Percentiles rank a stretch among this genome's conserved stretches.
phyloP scores from a whole-genome alignment of 306 rosid species.

The Cucumis melo region DNA sequence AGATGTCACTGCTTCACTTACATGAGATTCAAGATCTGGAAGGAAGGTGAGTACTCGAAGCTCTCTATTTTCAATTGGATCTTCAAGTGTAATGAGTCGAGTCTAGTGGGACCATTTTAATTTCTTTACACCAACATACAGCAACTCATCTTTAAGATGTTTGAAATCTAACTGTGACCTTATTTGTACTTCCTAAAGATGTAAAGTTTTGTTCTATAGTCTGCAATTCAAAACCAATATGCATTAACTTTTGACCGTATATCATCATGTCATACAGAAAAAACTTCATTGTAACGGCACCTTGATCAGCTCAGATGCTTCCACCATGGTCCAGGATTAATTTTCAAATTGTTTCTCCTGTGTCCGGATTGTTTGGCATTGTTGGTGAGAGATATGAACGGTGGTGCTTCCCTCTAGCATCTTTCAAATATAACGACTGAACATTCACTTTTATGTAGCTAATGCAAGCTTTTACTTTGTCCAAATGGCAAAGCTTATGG shows the following conservation, averaged over 20 bases:
- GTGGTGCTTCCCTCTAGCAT: background rate
- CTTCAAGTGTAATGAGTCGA: background rate
- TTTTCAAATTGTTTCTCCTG: background rate
- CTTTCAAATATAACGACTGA: background rate
- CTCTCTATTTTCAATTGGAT: background rate
- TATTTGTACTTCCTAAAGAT: background rate
- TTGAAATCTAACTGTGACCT: background rate
- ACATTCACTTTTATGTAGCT: background rate
- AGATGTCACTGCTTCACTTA: slow-evolving; percentile 38
- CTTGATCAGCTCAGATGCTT: slow-evolving; percentile 1
- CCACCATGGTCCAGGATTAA: background rate
- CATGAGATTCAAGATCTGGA: slow-evolving; percentile 9
- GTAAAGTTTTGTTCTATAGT: background rate
- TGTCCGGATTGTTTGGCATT: background rate
- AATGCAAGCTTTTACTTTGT: background rate
- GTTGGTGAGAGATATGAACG: background rate
- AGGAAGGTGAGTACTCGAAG: slow-evolving; percentile 2
- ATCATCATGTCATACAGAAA: background rate
- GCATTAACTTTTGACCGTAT: background rate
- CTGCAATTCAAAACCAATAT: background rate
- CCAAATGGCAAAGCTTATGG: slow-evolving; percentile 1
- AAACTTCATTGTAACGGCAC: background rate
- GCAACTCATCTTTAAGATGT: background rate
- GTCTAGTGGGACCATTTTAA: background rate
- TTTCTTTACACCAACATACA: background rate